Evolutionary conservation across 345 rosid genomes (phyloP).

Genomic region (Eucalyptus cloeziana): DNA sequence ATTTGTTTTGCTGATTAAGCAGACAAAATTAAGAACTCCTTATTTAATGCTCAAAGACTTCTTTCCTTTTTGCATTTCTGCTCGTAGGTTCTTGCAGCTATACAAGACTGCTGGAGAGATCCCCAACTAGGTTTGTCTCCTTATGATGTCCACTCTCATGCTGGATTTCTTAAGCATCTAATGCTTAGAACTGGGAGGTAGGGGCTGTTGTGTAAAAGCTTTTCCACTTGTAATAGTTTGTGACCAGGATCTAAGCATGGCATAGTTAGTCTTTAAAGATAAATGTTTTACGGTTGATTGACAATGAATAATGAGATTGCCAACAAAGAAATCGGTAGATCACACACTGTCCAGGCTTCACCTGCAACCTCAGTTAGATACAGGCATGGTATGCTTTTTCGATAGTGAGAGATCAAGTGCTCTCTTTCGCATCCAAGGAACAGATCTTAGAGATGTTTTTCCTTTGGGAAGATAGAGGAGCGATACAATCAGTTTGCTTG

Average conservation of each 20-base stretch:
- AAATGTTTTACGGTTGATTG: background rate
- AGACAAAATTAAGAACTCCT: background rate
- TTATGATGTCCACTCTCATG: conserved; percentile 67
- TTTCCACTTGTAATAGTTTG: background rate
- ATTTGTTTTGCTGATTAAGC: background rate
- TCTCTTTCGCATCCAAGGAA: background rate
- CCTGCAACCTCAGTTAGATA: background rate
- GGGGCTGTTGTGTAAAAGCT: background rate
- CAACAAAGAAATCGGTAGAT: background rate
- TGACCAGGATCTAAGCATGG: background rate
- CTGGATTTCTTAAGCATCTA: conserved; percentile 89
- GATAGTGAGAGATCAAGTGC: background rate
- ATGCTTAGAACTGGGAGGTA: conserved; percentile 97
- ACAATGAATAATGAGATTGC: background rate
- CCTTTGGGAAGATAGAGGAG: background rate
- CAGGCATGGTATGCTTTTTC: background rate
- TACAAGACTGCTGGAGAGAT: conserved; percentile 89
- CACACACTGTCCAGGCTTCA: background rate
- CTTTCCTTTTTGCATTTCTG: background rate
- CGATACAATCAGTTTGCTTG: background rate
- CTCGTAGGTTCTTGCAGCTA: conserved; percentile 59
- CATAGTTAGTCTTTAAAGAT: background rate
- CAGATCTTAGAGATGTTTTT: background rate
- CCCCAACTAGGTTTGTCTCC: conserved; percentile 66
- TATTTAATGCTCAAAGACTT: background rate